Conservation (phyloP, 2,329 filamentous ascomycete genomes). For the Sclerotinia minor region DNA sequence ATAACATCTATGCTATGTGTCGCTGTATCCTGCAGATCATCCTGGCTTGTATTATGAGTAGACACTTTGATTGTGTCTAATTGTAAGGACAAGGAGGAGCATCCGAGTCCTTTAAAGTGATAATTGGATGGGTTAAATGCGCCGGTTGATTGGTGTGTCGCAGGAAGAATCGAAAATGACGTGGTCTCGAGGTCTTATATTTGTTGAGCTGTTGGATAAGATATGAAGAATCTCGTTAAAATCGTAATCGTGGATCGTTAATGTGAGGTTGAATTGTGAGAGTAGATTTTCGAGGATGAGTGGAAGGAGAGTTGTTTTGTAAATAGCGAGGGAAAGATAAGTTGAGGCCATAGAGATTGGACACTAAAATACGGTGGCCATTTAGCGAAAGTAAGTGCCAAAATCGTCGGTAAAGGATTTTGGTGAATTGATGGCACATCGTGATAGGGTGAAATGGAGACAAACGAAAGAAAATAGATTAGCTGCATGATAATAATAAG, state of each 20-base stretch:
- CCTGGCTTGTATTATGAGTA: slow-evolving; percentile 36
- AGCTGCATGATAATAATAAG: too few species aligned
- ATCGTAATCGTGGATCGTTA: slow-evolving; percentile 26
- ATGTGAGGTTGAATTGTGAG: background rate
- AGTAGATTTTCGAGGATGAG: slow-evolving; percentile 8
- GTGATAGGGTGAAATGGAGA: too few species aligned
- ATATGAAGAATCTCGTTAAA: slow-evolving; percentile 19
- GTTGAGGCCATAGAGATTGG: too few species aligned
- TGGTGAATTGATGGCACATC: too few species aligned
- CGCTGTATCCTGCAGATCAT: slow-evolving; percentile 40
- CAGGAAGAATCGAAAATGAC: background rate
- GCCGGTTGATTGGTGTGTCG: slow-evolving; percentile 23
- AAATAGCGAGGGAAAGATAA: background rate
- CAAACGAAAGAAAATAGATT: too few species aligned
- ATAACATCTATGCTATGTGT: slow-evolving; percentile 40
- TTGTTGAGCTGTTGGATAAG: background rate
- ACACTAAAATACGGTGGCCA: background rate
- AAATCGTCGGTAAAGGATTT: background rate
- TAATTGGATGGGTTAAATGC: background rate
- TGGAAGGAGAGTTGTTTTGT: slow-evolving; percentile 11
- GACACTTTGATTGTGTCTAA: slow-evolving; percentile 41
- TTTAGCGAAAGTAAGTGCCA: background rate
- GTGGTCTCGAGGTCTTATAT: slow-evolving; percentile 7
- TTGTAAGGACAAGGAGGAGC: slow-evolving; percentile 40
- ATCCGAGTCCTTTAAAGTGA: slow-evolving; percentile 32